Evolutionary conservation across 116 monocot genomes (phyloP).

Genomic region (Iris pallida): DNA sequence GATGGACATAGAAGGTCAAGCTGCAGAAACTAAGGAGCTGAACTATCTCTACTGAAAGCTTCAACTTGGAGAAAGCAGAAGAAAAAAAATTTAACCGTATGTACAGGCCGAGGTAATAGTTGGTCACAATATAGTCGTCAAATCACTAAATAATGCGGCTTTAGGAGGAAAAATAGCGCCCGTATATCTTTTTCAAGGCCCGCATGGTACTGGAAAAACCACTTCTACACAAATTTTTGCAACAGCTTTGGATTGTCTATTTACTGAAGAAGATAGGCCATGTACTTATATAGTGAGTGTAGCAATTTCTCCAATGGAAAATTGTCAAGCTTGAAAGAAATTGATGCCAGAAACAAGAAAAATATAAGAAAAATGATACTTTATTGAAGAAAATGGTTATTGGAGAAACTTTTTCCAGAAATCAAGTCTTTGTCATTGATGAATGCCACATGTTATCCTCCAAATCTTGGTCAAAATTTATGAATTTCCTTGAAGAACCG

Average conservation of each 20-base stretch:
- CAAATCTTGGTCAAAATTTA: conserved; percentile 43
- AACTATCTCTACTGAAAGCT: conserved; percentile 16
- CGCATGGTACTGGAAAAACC: conserved; percentile 70
- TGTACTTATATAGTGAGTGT: conserved; percentile 63
- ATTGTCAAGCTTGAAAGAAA: conserved; percentile 32
- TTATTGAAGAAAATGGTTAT: conserved; percentile 34
- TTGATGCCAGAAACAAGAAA: conserved; percentile 48
- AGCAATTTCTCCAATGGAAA: conserved; percentile 31
- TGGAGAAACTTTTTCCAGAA: conserved; percentile 19
- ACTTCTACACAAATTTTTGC: conserved; percentile 58
- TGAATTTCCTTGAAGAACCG: conserved; percentile 59
- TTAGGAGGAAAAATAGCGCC: conserved; percentile 50
- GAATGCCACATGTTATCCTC: conserved; percentile 52
- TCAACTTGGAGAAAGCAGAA: conserved; percentile 14
- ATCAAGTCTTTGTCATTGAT: conserved; percentile 56
- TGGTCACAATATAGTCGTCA: conserved; percentile 56
- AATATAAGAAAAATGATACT: conserved; percentile 25
- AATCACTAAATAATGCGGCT: conserved; percentile 52
- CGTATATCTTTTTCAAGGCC: conserved; percentile 66
- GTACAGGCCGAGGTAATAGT: conserved; percentile 50
- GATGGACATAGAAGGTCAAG: conserved; percentile 86
- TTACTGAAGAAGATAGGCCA: conserved; percentile 44
- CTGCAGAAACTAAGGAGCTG: conserved; percentile 49
- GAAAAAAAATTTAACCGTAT: conserved; percentile 48
- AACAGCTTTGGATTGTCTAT: conserved; percentile 50